phyloP scores from a whole-genome alignment of 2,329 filamentous ascomycete genomes.

The Aspergillus spinulosporus region DNA sequence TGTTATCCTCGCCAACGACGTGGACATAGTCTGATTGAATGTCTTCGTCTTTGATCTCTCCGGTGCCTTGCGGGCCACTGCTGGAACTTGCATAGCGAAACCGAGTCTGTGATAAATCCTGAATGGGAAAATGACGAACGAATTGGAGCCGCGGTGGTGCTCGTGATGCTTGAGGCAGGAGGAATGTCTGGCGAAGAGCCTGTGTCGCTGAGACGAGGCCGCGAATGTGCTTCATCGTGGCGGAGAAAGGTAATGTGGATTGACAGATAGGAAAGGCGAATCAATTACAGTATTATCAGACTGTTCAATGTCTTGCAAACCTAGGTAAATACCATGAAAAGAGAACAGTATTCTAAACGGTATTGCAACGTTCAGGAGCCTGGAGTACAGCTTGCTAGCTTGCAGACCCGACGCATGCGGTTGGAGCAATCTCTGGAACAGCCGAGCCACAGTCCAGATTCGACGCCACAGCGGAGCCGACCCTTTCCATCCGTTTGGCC shows the following conservation, averaged over 20 bases:
- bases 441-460: constrained; percentile 18
- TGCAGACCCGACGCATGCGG: constrained; percentile 14
- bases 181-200: constrained; percentile 33
- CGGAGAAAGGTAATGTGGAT: background rate
- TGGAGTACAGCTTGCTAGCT: background rate
- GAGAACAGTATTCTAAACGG: background rate
- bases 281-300: background rate
- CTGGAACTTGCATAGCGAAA: constrained; percentile 15
- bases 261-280: background rate
- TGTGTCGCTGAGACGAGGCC: constrained; percentile 35
- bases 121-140: constrained; percentile 13
- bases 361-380: background rate
- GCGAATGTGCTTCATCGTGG: constrained; percentile 36
- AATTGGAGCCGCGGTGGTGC: constrained; percentile 19
- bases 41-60: constrained; percentile 34
- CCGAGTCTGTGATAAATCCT: constrained; percentile 19
- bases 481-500: constrained; percentile 15
- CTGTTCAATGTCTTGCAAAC: no score
- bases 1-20: constrained; percentile 36
- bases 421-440: constrained; percentile 5
- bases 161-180: constrained; percentile 23
- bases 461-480: constrained; percentile 21
- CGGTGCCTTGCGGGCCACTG: background rate
- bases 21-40: constrained; percentile 36
- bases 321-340: background rate